Conservation (phyloP, 305 asterid genomes). For the Stenogyne calaminthoides region DNA sequence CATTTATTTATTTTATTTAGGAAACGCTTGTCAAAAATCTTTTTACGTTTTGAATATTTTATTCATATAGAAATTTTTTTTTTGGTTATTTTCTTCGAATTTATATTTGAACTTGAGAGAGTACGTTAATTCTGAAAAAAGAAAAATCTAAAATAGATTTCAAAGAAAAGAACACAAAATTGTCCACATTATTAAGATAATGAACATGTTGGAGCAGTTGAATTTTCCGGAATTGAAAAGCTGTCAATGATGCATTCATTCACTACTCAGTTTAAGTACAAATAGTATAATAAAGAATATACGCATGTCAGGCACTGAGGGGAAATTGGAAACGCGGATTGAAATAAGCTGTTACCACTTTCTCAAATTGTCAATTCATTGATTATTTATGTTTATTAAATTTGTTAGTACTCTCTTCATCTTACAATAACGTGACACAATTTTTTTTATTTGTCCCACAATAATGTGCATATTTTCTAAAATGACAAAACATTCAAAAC, state of each 20-base stretch:
- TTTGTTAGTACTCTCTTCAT: no score
- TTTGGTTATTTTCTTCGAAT: no score
- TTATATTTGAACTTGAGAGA: no score
- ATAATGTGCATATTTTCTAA: no score
- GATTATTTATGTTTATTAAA: no score
- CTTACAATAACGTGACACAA: no score
- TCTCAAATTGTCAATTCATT: background rate
- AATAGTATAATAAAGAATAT: background rate
- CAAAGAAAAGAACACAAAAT: background rate
- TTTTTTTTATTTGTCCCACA: no score
- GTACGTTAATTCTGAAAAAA: background rate
- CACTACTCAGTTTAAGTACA: background rate
- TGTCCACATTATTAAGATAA: background rate
- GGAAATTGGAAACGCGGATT: background rate
- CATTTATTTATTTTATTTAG: no score
- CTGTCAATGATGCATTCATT: background rate
- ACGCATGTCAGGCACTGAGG: background rate
- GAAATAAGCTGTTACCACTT: slow-evolving; percentile 4
- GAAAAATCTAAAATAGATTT: background rate
- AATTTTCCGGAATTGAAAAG: slow-evolving; percentile 3
- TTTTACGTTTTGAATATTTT: no score
- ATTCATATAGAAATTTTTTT: no score
- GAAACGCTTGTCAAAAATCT: no score
- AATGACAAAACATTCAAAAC: no score
- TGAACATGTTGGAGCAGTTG: background rate